Evolutionary conservation across 2,329 filamentous ascomycete species (phyloP), one percentile per base, ranked within the genome.

Genomic region (Knufia petricola): DNA sequence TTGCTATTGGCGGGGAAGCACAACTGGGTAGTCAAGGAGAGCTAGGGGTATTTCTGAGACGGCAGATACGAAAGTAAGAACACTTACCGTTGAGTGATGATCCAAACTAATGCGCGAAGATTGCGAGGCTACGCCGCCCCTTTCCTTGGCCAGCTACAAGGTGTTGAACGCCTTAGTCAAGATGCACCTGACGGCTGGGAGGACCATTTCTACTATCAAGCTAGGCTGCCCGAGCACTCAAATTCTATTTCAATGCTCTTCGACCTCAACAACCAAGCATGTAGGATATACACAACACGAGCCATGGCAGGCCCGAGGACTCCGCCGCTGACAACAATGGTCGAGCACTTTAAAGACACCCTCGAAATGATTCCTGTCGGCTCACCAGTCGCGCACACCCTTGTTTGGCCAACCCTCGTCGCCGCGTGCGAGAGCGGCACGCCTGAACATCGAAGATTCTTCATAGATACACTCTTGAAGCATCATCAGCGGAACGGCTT

Each of bases 331-430:
- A 55, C 53, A 49, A 46, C 43, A 3, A 38, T 46, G 2, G 42
- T 69, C 0, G 64, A 67, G 17, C 53, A 58, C 17, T 51, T 70
- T 0, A 63, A 61, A 1, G 49, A 57, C 10, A 60, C 64, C 2
- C 59, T 68, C 0, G 26, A 53, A 1, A 52, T 52, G 4, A 47
- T 69, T 3, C 55, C 60, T 3, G 52, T 59, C 0, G 47, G 58
- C 1, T 60, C 58, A 0, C 60, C 60, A 2, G 66, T 67, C 1
- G 59, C 61, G 0, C 67, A 70, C 34, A 63, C 65, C 1, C 61
- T 70, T 0, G 66, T 69, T 0, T 70, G 68, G 68, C 58, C 64
- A 0, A 69, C 63, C 45, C 70, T 70, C 24, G 60, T 70, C 1
- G 67, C 65, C 1, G 66, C 65, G 0, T 66, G 66, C 0, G 67